Percentiles rank a stretch among this genome's conserved stretches.
Evolutionary conservation across 129 eudicot genomes (phyloP).

Genomic region (Glebionis coronaria): DNA sequence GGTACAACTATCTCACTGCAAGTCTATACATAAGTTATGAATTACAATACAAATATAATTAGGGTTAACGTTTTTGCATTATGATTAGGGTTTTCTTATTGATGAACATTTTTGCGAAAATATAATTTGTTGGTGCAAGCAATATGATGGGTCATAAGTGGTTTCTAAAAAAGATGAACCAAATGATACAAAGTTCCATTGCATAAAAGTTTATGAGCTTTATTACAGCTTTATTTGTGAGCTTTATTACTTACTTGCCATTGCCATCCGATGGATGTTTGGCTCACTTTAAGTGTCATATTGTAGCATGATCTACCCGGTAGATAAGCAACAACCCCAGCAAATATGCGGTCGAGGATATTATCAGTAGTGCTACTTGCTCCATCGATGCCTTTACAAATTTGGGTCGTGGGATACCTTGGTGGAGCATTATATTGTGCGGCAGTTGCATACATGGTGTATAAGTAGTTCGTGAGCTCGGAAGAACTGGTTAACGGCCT

Average conservation of each 20-base stretch:
- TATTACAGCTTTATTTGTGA: too few relatives aligned
- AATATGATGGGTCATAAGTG: too few relatives aligned
- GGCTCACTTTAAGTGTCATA: neutral
- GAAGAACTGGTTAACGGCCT: conserved; percentile 38
- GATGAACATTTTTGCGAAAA: neutral
- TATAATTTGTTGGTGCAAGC: neutral
- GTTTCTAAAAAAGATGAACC: too few relatives aligned
- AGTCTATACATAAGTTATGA: neutral
- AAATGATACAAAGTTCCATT: too few relatives aligned
- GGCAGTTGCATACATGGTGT: conserved; percentile 30
- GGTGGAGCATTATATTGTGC: conserved; percentile 67
- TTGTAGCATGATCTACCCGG: neutral
- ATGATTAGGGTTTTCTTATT: too few relatives aligned
- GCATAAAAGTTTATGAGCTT: too few relatives aligned
- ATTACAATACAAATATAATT: neutral
- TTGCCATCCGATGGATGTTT: neutral
- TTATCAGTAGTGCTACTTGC: conserved; percentile 40
- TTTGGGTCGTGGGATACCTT: conserved; percentile 37
- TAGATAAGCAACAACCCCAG: neutral
- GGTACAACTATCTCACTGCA: neutral
- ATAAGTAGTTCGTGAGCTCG: conserved; percentile 47
- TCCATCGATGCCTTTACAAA: conserved; percentile 60
- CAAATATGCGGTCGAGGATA: conserved; percentile 33
- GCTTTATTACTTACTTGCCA: neutral
- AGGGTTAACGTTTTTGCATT: too few relatives aligned